phyloP scores from a whole-genome alignment of 805 yeast species.

The Pichia cabralensis region DNA sequence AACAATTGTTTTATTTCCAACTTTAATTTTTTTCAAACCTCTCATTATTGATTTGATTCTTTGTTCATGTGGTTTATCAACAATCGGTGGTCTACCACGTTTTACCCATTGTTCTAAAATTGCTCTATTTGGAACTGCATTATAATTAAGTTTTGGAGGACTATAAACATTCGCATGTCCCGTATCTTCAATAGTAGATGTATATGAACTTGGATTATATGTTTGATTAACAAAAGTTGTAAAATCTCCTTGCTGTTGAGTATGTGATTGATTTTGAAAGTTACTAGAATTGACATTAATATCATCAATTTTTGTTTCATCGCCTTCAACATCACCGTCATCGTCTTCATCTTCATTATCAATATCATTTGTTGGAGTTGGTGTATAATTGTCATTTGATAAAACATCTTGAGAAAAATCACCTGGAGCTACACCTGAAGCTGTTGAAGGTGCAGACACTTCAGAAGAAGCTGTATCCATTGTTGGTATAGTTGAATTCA shows the following conservation, averaged over 20 bases:
- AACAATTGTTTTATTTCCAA: conserved; percentile 35
- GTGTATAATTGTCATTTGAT: too few species aligned
- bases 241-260: too few species aligned
- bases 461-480: too few species aligned
- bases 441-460: too few species aligned
- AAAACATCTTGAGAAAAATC: too few species aligned
- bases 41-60: conserved; percentile 82
- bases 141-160: conserved; percentile 18
- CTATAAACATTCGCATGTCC: conserved; percentile 18
- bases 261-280: too few species aligned
- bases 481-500: not conserved
- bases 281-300: not conserved
- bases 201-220: conserved; percentile 22
- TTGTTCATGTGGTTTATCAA: conserved; percentile 85
- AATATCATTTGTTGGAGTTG: not conserved
- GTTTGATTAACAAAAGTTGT: conserved; percentile 10
- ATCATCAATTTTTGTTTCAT: too few species aligned
- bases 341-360: not conserved
- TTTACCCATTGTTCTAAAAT: conserved; percentile 41
- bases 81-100: conserved; percentile 86
- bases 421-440: too few species aligned
- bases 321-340: too few species aligned
- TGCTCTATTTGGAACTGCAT: conserved; percentile 15
- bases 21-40: conserved; percentile 62
- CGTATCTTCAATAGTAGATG: conserved; percentile 20